A percentile compares a stretch with the other conserved stretches of the same genome.
phyloP scores from a whole-genome alignment of 805 yeast genomes.

The Nakazawaea wickerhamii region DNA sequence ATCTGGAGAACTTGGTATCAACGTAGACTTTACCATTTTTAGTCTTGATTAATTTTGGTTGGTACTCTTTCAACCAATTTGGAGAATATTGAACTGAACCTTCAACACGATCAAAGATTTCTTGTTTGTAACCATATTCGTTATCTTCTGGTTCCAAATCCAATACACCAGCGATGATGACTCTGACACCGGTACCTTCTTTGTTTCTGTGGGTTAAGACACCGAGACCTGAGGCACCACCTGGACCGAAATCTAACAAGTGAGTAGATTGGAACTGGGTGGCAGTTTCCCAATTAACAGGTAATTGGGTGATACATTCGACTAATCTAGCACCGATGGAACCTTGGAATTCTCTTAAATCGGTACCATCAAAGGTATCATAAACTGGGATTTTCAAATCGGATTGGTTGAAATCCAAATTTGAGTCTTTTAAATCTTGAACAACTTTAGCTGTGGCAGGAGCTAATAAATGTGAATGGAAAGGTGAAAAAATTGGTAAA shows the following conservation, averaged over 20 bases:
- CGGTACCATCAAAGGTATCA: conserved; percentile 83
- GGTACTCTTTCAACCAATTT: conserved; percentile 85
- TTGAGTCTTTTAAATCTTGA: conserved; percentile 56
- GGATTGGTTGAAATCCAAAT: conserved; percentile 48
- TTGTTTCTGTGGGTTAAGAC: conserved; percentile 94
- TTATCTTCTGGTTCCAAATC: conserved; percentile 63
- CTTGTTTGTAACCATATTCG: conserved; percentile 95
- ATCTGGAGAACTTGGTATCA: conserved; percentile 89
- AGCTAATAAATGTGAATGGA: conserved; percentile 84
- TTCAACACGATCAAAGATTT: conserved; percentile 69
- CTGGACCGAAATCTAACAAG: conserved; percentile 96
- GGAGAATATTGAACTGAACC: conserved; percentile 72
- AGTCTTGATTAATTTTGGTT: conserved; percentile 81
- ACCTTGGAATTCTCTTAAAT: conserved; percentile 52
- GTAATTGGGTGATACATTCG: conserved; percentile 77
- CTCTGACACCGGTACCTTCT: conserved; percentile 96
- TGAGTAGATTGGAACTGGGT: conserved; percentile 81
- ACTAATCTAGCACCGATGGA: conserved; percentile 66
- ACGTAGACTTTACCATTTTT: conserved; percentile 70
- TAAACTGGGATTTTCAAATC: conserved; percentile 79
- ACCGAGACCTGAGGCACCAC: conserved; percentile 96
- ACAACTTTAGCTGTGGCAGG: conserved; percentile 65
- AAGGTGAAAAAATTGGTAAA: conserved; percentile 93
- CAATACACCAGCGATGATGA: conserved; percentile 89
- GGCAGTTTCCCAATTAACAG: conserved; percentile 93